A percentile compares a stretch with the other conserved stretches of the same genome.
Conservation (phyloP, 768 basidiomycete species). For the Lactarius deliciosus region DNA sequence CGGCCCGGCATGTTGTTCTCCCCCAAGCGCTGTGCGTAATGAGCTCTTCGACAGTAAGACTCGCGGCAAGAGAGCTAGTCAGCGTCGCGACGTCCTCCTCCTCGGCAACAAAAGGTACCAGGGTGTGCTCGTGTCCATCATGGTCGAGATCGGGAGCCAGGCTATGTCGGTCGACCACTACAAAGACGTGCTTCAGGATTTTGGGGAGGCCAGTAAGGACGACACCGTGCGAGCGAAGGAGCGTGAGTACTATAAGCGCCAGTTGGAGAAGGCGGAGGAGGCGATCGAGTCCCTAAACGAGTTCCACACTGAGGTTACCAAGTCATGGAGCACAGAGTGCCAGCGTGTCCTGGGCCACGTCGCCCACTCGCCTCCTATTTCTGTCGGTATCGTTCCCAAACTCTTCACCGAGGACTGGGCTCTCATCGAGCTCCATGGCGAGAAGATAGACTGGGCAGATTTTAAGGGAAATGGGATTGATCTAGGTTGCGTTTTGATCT, state of each 20-base stretch:
- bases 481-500: slow-evolving; percentile 7
- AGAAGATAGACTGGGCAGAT: slow-evolving; percentile 30
- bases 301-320: background rate
- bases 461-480: slow-evolving; percentile 26
- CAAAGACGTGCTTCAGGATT: background rate
- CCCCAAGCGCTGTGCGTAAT: slow-evolving; percentile 33
- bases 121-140: background rate
- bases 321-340: background rate
- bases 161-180: background rate
- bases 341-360: slow-evolving; percentile 8
- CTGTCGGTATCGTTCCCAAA: slow-evolving; percentile 20
- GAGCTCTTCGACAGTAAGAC: slow-evolving; percentile 3
- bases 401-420: slow-evolving; percentile 32
- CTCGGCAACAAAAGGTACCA: background rate
- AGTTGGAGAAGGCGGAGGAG: background rate
- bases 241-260: background rate
- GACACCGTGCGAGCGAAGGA: background rate
- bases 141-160: background rate
- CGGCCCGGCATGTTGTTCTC: slow-evolving; percentile 39
- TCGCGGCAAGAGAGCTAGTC: too few species aligned
- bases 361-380: slow-evolving; percentile 18
- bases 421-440: slow-evolving; percentile 33
- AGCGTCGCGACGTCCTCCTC: background rate
- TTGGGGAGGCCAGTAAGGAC: too few species aligned
- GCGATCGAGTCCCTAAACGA: background rate